Evolutionary conservation across 768 basidiomycete species (phyloP).

Genomic region (Kwoniella newhampshirensis): DNA sequence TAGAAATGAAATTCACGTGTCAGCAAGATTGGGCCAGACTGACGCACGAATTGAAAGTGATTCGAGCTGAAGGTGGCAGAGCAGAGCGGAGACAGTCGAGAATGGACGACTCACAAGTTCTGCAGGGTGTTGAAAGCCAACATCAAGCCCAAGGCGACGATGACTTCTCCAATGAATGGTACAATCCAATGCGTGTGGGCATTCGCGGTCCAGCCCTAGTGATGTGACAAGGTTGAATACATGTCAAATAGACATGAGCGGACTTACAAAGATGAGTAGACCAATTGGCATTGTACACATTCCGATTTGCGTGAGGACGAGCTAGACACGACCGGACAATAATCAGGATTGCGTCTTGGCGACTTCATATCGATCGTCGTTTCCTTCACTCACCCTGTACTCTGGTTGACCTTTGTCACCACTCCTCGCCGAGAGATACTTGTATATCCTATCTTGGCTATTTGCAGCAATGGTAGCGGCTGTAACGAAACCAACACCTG

Average conservation of each 20-base stretch:
- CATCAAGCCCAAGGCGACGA: slow-evolving; percentile 40
- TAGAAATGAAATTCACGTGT: slow-evolving; percentile 7
- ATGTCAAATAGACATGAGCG: background rate
- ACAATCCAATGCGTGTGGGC: slow-evolving; percentile 47
- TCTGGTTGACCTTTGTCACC: slow-evolving; percentile 44
- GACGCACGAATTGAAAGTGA: background rate
- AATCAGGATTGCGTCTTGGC: too few relatives aligned
- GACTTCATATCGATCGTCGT: too few relatives aligned
- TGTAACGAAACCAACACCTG: slow-evolving; percentile 37
- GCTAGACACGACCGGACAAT: slow-evolving; percentile 15
- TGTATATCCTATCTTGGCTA: slow-evolving; percentile 46
- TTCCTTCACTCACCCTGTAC: slow-evolving; percentile 40
- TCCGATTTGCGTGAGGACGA: slow-evolving; percentile 47
- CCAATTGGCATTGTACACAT: slow-evolving; percentile 48
- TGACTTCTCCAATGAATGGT: slow-evolving; percentile 32
- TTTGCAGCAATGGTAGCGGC: slow-evolving; percentile 33
- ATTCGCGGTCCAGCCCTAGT: slow-evolving; percentile 44
- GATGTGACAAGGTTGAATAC: background rate
- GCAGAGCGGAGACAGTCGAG: too few relatives aligned
- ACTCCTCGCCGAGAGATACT: slow-evolving; percentile 32
- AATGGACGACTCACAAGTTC: slow-evolving; percentile 38
- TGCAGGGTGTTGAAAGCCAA: slow-evolving; percentile 48
- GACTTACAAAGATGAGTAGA: slow-evolving; percentile 41
- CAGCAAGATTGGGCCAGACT: background rate
- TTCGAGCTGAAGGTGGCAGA: too few relatives aligned